Percentiles rank a stretch among this genome's conserved stretches.
These are phyloP conservation scores for Colletotrichum truncatum DNA, from an alignment of 2,329 filamentous ascomycete species.

Conservation along the genomic window DNA sequence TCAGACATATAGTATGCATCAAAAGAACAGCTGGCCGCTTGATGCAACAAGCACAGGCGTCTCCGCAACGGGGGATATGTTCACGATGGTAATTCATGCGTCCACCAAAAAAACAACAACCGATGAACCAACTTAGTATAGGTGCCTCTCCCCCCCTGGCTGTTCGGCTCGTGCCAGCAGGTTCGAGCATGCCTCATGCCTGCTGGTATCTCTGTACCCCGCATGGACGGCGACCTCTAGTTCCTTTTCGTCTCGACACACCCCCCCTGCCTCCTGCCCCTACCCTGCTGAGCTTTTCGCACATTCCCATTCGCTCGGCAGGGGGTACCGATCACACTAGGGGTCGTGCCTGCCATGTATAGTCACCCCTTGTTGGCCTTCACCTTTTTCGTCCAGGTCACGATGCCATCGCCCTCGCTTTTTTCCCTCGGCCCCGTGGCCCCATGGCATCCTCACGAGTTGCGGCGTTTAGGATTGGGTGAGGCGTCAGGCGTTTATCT, in stretches of 20 bases:
- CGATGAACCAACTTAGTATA: conserved; percentile 10
- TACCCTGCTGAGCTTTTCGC: background rate
- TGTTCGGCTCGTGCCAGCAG: conserved; percentile 13
- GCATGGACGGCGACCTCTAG: conserved; percentile 18
- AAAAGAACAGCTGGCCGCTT: background rate
- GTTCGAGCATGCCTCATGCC: conserved; percentile 16
- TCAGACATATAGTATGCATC: conserved; percentile 2
- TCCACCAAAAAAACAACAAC: background rate
- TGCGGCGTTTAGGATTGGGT: background rate
- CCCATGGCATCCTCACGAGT: background rate
- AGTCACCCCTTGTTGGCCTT: conserved; percentile 9
- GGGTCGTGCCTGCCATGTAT: conserved; percentile 19
- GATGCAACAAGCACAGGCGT: background rate
- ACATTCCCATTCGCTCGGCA: conserved; percentile 17
- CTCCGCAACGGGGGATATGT: conserved; percentile 11
- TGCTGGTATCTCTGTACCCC: conserved; percentile 10
- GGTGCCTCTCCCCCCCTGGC: background rate
- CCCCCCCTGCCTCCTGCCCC: background rate
- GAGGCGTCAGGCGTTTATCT: background rate
- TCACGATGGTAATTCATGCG: conserved; percentile 17
- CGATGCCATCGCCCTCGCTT: background rate
- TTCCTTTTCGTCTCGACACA: conserved; percentile 4
- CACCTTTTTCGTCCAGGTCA: background rate
- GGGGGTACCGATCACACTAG: conserved; percentile 23
- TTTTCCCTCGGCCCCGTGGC: background rate